Evolutionary conservation across 2,329 filamentous ascomycete genomes (phyloP), one percentile per base, ranked within the genome.

Genomic region (Fusarium compactum): DNA sequence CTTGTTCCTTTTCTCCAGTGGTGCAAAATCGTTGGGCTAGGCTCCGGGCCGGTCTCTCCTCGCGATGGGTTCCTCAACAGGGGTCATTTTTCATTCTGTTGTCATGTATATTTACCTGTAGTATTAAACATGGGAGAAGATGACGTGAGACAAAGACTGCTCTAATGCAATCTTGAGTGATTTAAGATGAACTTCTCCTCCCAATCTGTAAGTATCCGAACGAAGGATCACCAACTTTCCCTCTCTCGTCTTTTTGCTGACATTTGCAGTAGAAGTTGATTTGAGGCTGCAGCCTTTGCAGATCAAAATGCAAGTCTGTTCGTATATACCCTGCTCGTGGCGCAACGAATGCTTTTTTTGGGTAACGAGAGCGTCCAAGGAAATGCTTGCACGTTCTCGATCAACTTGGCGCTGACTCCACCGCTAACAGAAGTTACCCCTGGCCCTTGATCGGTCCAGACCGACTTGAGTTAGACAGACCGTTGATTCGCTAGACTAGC

Each of bases 261-360:
- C 61, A 24, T 14, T 25, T 48, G 20, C 16, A 38, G 45, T 43
- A 29, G 9, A 27, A 44, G 29, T 27, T 48, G 48, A 61, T 24
- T 45, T 34, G 38, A 66, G 47, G 47, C 48, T 66, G 38, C 62
- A 56, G 30, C 45, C 29, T 24, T 14, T 47, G 62, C 55, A 67
- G 48, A 66, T 67, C 63, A 34, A 32, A 38, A 66, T 62, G 63
- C 63, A 66, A 67, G 63, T 51, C 30, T 20, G 44, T 66, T 66
- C 63, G 63, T 66, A 66, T 66, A 46, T 43, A 62, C 63, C 63
- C 48, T 67, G 63, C n/a, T 56, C 8, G 63, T 66, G 63, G 63
- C 63, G 63, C 30, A 55, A 54, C 16, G 25, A 44, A 50, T 54
- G 25, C 62, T 66, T 62, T 46, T 67, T 67, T 62, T 66, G 48